Evolutionary conservation across 2,329 filamentous ascomycete genomes (phyloP).

Genomic region (Xylaria sp.): DNA sequence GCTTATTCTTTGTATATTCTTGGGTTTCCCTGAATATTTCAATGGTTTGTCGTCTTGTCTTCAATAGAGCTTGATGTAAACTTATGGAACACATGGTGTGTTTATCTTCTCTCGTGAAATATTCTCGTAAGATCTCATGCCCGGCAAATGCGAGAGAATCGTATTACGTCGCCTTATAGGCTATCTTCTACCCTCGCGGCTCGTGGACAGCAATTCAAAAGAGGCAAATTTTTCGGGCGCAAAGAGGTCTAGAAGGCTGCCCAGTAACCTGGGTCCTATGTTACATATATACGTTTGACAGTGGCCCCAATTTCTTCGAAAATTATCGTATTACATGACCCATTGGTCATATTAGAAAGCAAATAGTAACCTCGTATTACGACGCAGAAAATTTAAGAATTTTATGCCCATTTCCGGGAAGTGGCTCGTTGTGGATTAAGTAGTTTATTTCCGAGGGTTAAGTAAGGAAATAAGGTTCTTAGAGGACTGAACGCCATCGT

Average conservation of each 20-base stretch:
- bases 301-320: not conserved
- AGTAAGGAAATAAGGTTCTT: too few relatives aligned
- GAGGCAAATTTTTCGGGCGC: not conserved
- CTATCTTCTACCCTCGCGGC: not conserved
- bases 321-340: slow-evolving; percentile 13
- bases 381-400: too few relatives aligned
- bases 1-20: slow-evolving; percentile 24
- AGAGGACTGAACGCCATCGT: too few relatives aligned
- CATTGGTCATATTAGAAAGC: too few relatives aligned
- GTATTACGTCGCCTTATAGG: not conserved
- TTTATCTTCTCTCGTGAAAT: not conserved
- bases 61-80: slow-evolving; percentile 20
- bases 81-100: not conserved
- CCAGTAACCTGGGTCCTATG: not conserved
- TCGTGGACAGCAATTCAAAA: not conserved
- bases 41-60: slow-evolving; percentile 18
- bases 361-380: too few relatives aligned
- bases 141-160: not conserved
- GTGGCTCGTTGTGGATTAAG: too few relatives aligned
- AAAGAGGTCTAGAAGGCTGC: not conserved
- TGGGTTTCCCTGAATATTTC: slow-evolving; percentile 12
- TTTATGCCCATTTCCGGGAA: too few relatives aligned
- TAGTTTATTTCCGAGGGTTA: too few relatives aligned
- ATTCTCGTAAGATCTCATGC: not conserved
- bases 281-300: not conserved